A percentile compares a stretch with the other conserved stretches of the same genome.
Evolutionary conservation across 139 green algal species (phyloP).

Genomic region (Pleodorina starrii): DNA sequence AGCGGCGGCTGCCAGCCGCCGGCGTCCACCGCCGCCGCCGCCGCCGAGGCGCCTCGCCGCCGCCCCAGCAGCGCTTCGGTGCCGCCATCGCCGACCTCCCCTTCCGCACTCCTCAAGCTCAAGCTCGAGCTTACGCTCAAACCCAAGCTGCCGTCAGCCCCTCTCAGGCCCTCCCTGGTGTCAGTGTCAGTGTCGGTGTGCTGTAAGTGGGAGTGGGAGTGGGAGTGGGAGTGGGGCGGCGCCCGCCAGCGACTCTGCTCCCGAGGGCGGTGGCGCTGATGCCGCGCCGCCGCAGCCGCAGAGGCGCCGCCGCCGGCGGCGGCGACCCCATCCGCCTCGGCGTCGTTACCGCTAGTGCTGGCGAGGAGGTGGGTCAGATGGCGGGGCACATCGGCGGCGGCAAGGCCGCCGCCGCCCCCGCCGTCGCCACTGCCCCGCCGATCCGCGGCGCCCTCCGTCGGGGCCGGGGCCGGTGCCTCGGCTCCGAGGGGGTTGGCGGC

Average conservation of each 20-base stretch:
- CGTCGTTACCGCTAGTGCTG: conserved; percentile 36
- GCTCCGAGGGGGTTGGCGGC: neutral
- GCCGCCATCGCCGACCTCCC: too few relatives aligned
- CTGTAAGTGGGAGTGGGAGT: too few relatives aligned
- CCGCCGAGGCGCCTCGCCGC: neutral
- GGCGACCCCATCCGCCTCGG: neutral
- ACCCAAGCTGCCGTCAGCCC: too few relatives aligned
- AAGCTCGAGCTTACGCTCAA: too few relatives aligned
- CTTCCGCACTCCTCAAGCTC: too few relatives aligned
- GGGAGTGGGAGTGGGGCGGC: too few relatives aligned
- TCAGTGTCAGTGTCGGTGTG: too few relatives aligned
- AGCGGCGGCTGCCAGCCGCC: neutral
- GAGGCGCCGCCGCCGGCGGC: neutral
- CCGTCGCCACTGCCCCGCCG: neutral
- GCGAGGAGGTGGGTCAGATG: neutral
- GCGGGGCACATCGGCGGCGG: neutral
- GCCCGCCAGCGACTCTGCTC: too few relatives aligned
- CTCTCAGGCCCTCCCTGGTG: too few relatives aligned
- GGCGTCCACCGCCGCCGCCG: neutral
- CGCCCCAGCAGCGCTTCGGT: too few relatives aligned
- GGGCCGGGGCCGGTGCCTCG: conserved; percentile 2
- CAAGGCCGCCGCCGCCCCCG: neutral
- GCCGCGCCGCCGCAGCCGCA: neutral
- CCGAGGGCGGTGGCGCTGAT: neutral
- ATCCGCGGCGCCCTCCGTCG: too few relatives aligned